Evolutionary conservation across 257 asterid genomes (phyloP), one percentile per base, ranked within the genome.

Genomic region (Ilex aquifolium): DNA sequence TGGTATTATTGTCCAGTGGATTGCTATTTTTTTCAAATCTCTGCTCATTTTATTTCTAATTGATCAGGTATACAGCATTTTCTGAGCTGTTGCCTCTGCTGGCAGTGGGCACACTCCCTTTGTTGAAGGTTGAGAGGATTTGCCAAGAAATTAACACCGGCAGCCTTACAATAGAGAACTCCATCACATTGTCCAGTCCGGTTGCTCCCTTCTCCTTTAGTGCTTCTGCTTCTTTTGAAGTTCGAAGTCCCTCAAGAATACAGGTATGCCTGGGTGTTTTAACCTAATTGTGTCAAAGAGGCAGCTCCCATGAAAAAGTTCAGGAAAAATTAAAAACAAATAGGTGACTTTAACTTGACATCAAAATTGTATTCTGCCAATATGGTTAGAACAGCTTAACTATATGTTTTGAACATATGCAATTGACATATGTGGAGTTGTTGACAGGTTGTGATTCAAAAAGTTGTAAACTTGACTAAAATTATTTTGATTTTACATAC

Each of bases 21-120:
- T 0, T 21, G 27, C 27, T 21, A 21, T 36, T 4, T 36, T 36
- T 4, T 2, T 36, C 1, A 8, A 36, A 36, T 36, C 8, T 36
- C 5, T 8, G 7, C 42, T 36, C 42, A 36, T 54, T 46, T 66
- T 57, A 60, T 59, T 78, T 56, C 61, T 56, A 55, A 60, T 57
- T 63, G 70, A 66, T 71, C 88, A 93, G 99, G 95, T 93, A 71
- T 79, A 93, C 99, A 9, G 94, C 97, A 62, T 83, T 79, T 83
- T 90, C 97, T 13, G 99, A 93, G 73, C 75, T 93, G 67, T 73
- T 93, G 77, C 99, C 99, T 60, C 94, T 93, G 63, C 91, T 93
- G 65, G 97, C 97, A 65, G 79, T 76, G 52, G 74, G 91, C 72
- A 85, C 73, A 70, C 66, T 85, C 63, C 99, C 97, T 13, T 58